Conservation (phyloP, 306 rosid genomes). For the Echinosophora koreensis region DNA sequence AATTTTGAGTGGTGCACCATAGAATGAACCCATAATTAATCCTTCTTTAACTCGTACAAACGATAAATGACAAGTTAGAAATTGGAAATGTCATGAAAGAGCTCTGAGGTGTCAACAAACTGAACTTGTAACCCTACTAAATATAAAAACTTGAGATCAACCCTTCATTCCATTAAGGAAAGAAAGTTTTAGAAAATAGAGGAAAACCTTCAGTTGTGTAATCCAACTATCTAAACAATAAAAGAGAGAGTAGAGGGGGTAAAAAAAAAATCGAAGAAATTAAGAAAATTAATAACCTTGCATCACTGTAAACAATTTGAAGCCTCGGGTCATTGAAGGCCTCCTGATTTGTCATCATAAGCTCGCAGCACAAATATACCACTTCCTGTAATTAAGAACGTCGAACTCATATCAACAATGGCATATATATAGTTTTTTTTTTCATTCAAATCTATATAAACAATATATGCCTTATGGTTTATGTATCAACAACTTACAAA, state of each 20-base stretch:
- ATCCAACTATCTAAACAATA: not conserved
- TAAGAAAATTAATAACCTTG: no score
- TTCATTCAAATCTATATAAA: not conserved
- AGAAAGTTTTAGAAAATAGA: not conserved
- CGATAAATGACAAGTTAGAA: not conserved
- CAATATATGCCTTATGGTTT: not conserved
- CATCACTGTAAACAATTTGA: not conserved
- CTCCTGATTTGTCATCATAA: not conserved
- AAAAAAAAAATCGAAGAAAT: no score
- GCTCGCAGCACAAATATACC: not conserved
- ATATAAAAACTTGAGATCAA: no score
- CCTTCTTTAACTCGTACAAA: not conserved
- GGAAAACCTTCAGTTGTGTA: not conserved
- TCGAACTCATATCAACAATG: not conserved
- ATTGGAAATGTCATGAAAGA: constrained; percentile 9
- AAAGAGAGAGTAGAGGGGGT: no score
- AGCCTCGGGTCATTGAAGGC: constrained; percentile 26
- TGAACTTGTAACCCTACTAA: not conserved
- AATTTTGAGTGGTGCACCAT: no score
- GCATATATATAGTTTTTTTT: not conserved
- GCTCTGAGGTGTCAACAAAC: not conserved
- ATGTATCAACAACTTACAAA: constrained; percentile 48
- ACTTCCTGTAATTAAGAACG: not conserved
- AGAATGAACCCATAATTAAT: not conserved
- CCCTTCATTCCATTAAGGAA: not conserved